Percentiles rank a stretch among this genome's conserved stretches.
Conservation (phyloP, 1,284 basidiomycete genomes). For the Moniliella sp. region DNA sequence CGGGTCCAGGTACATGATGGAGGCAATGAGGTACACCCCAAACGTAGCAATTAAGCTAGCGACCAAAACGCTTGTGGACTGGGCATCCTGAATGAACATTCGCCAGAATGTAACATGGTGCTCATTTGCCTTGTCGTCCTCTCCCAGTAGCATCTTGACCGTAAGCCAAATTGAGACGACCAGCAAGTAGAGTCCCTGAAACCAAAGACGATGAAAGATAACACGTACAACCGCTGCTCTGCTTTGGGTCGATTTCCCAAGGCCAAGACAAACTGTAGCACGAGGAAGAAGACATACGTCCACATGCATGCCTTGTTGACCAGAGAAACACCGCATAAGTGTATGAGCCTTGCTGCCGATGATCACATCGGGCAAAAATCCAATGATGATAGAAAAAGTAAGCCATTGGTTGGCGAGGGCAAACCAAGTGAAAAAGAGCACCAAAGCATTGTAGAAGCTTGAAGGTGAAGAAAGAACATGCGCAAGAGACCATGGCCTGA, state of each 20-base stretch:
- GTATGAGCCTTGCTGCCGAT: constrained; percentile 52
- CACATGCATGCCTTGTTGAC: constrained; percentile 62
- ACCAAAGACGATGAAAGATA: constrained; percentile 50
- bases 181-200: constrained; percentile 22
- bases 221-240: constrained; percentile 57
- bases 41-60: constrained; percentile 29
- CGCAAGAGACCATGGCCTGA: constrained; percentile 72
- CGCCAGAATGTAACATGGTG: constrained; percentile 4
- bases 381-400: constrained; percentile 86
- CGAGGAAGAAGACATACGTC: constrained; percentile 61
- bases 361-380: constrained; percentile 52
- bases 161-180: constrained; percentile 27
- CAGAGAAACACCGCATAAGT: constrained; percentile 44
- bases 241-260: constrained; percentile 83
- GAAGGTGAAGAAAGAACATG: constrained; percentile 53
- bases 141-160: no score
- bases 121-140: constrained; percentile 7
- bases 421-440: constrained; percentile 55
- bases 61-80: constrained; percentile 26
- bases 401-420: constrained; percentile 67
- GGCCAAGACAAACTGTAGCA: constrained; percentile 71
- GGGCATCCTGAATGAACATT: constrained; percentile 17
- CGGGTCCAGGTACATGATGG: constrained; percentile 79
- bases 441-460: constrained; percentile 35
- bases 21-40: constrained; percentile 45